A percentile compares a stretch with the other conserved stretches of the same genome.
These are phyloP conservation scores for Penicillium sp. DNA, from an alignment of 2,329 filamentous ascomycete species.

Conservation along the genomic window DNA sequence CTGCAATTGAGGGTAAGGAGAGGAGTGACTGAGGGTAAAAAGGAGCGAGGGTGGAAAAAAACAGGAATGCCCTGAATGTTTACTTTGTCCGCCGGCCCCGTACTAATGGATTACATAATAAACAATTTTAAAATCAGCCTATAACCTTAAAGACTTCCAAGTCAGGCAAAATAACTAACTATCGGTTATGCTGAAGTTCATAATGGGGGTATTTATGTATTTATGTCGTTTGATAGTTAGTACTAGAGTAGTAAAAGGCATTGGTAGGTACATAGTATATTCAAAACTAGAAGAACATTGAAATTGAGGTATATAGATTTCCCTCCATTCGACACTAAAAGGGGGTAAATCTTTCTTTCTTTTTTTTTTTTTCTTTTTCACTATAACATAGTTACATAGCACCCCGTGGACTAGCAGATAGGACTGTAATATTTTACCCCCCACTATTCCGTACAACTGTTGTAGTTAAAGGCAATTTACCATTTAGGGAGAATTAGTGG, in stretches of 20 bases:
- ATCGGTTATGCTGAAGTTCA: not conserved
- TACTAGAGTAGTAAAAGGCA: not conserved
- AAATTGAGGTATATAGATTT: not conserved
- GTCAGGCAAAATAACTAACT: too few species aligned
- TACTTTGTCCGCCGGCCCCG: conserved; percentile 4
- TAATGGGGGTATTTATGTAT: not conserved
- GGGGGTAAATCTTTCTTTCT: not conserved
- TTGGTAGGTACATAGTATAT: too few species aligned
- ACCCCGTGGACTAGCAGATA: too few species aligned
- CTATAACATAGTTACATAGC: too few species aligned
- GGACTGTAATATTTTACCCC: not conserved
- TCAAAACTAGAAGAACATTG: too few species aligned
- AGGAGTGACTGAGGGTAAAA: not conserved
- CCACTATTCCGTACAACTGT: too few species aligned
- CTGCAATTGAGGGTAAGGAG: conserved; percentile 5
- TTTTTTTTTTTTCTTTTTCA: too few species aligned
- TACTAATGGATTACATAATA: conserved; percentile 6
- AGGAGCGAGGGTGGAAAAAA: conserved; percentile 8
- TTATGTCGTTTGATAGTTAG: not conserved
- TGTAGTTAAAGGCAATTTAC: not conserved
- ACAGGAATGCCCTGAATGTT: conserved; percentile 14
- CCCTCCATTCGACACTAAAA: not conserved
- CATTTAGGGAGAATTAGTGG: not conserved
- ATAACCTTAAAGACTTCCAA: too few species aligned
- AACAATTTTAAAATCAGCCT: not conserved